Evolutionary conservation across 352 stramenopile species (phyloP).

Genomic region (Globisporangium radiosum): DNA sequence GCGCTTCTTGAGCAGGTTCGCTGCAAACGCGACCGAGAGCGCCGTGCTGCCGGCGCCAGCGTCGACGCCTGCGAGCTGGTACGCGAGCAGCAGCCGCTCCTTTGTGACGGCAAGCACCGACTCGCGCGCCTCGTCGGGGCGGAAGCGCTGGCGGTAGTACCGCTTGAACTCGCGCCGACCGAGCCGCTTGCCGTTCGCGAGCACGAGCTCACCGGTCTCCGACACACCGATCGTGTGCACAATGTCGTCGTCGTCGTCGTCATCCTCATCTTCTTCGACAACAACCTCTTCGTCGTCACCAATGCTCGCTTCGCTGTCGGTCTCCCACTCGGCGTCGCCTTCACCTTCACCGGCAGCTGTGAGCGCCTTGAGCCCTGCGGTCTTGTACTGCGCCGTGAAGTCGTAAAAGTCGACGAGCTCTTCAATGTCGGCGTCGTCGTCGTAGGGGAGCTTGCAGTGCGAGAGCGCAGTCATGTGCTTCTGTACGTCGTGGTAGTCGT

Average conservation of each 20-base stretch:
- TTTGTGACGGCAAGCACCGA: constrained; percentile 76
- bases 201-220: constrained; percentile 85
- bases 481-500: constrained; percentile 83
- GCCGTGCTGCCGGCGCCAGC: constrained; percentile 45
- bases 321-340: constrained; percentile 67
- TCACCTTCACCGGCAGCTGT: constrained; percentile 19
- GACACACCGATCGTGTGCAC: constrained; percentile 67
- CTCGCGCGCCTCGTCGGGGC: constrained; percentile 63
- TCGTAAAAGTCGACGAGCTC: constrained; percentile 90
- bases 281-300: constrained; percentile 66
- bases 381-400: constrained; percentile 80
- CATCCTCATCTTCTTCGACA: constrained; percentile 30
- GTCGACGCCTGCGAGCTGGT: constrained; percentile 67
- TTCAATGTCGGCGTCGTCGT: constrained; percentile 85
- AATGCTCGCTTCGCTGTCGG: constrained; percentile 73
- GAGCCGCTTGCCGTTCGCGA: constrained; percentile 76
- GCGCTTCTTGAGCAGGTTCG: constrained; percentile 74
- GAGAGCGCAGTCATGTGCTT: constrained; percentile 93
- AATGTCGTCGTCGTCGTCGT: constrained; percentile 39
- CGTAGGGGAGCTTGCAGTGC: constrained; percentile 90
- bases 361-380: constrained; percentile 27
- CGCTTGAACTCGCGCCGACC: constrained; percentile 85
- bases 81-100: constrained; percentile 67
- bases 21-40: constrained; percentile 72
- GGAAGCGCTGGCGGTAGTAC: constrained; percentile 89